Base-by-base conservation (phyloP, 306 rosid species). In the Vigna trinervia region DNA sequence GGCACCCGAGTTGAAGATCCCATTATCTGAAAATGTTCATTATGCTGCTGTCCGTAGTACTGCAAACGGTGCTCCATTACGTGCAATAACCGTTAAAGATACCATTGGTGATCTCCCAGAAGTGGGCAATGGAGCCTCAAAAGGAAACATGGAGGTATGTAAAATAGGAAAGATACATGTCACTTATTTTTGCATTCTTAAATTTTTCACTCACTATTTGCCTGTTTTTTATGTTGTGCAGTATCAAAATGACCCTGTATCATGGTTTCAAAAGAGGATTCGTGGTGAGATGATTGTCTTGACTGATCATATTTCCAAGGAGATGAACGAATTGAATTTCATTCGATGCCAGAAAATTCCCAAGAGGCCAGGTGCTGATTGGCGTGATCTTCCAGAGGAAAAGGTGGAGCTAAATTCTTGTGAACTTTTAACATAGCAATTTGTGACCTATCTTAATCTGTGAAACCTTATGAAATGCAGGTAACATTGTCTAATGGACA, bases 81-180 rank as follows among this genome's bases (percentile, higher is more conserved):
- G 99, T 39, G 84, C 99, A 72, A 95, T 95, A 53, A 95, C 99
- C 62, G 99, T 92, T 28, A 80, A 91, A 51, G 99, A 95, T 71
- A 92, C 99, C 75, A 95, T 95, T 74, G 99, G 98, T 19, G 99
- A 95, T 82, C 97, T 95, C 81, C 99, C 99, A 12, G 80, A 89
- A 19, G 96, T 95, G 26, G 94, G 88, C 30, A 95, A 95, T 86
- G 99, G 99, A 50, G 97, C 99, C 58, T 91, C 92, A 13, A 85
- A 72, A 81, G 66, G 77, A 81, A 87, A 87, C 78, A 66, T 91
- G 68, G 99, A 95, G 90, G 97, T 90, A 74, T 73, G 62, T 34
- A 13, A 28, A 66, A 57, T 73, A 10, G 36, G 39, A 54, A 63
- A 67, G 53, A 51, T 46, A 58, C 13, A 13, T 67, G 28, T 76